Base-by-base conservation (phyloP, 108 stramenopile species). In the Fragilariopsis cylindrus region DNA sequence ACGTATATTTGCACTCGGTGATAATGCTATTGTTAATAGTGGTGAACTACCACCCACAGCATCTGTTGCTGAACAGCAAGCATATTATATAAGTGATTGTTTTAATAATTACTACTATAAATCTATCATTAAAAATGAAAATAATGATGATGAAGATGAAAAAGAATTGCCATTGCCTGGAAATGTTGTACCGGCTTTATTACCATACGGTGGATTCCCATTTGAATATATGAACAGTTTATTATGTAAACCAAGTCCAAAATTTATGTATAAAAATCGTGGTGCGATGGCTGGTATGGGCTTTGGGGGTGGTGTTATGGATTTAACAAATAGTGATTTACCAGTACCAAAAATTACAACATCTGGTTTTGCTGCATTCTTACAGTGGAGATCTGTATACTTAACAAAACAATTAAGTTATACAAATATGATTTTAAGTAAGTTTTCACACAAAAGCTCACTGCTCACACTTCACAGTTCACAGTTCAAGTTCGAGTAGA, bases 1-100 rank as follows among this genome's bases (percentile, higher is more conserved):
- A 21, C 78, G 92, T 30, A 91, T 99, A 52, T 98, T 84, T 76
- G 99, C 98, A 7, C 58, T 98, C 40, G 99, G 99, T 8, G 99
- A 99, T 82, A 90, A 92, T 55, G 95, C 96, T 19, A 78, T 81
- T 16, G 70, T 41, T 47, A 74, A 76, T 8, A 65, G 44, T 9
- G 69, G 67, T 54, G 71, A 41, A 11, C 81, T 98, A 18, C 96
- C 98, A 2, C 95, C 91, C 45, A 79, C 92, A 3, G 99, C 98
- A 1, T 91, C 95, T 65, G 97, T 96, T 2, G 97, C 97, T 0
- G 80, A 87, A 57, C 96, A 98, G 69, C 95, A 97, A 74, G 97
- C 81, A 4, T 60, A 82, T 8, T 97, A 95, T 64, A 76, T 98
- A 7, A 84, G 87, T 9, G 81, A 96, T 60, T 39, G 84, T 74